Conservation (phyloP, 352 stramenopile genomes). For the Phytopythium sindhum region DNA sequence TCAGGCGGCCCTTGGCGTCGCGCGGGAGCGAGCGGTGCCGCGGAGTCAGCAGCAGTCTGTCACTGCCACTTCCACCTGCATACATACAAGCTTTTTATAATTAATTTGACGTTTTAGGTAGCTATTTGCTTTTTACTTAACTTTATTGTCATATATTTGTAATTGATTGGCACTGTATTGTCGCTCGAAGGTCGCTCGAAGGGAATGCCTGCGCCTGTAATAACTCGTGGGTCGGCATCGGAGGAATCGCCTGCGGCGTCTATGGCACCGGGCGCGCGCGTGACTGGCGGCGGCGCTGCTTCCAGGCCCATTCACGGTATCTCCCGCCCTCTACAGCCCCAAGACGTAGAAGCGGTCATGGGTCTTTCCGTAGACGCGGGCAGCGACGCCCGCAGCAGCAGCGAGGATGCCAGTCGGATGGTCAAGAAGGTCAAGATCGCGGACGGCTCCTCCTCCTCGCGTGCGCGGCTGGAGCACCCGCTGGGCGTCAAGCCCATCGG, state of each 20-base stretch:
- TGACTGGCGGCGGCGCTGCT: neutral
- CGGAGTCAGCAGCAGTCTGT: no score
- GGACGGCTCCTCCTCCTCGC: neutral
- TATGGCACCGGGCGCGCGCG: neutral
- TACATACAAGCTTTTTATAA: no score
- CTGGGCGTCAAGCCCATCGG: conserved; percentile 81
- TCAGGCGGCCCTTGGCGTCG: neutral
- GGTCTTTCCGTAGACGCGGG: conserved; percentile 6
- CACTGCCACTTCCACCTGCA: no score
- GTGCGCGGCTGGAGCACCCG: conserved; percentile 47
- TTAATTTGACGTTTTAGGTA: neutral
- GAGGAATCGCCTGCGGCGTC: conserved; percentile 3
- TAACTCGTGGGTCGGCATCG: neutral
- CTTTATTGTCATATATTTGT: neutral
- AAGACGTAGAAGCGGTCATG: neutral
- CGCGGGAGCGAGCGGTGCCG: neutral
- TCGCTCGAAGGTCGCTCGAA: conserved; percentile 2
- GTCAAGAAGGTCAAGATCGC: conserved; percentile 31
- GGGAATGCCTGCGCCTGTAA: neutral
- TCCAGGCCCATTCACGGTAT: neutral
- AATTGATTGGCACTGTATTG: neutral
- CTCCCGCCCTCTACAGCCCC: no score
- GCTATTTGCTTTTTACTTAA: neutral
- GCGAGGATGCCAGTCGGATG: conserved; percentile 16
- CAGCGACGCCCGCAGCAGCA: conserved; percentile 7